These are phyloP conservation scores for Thielaviopsis populi DNA, from an alignment of 2,329 filamentous ascomycete species.

Conservation along the genomic window DNA sequence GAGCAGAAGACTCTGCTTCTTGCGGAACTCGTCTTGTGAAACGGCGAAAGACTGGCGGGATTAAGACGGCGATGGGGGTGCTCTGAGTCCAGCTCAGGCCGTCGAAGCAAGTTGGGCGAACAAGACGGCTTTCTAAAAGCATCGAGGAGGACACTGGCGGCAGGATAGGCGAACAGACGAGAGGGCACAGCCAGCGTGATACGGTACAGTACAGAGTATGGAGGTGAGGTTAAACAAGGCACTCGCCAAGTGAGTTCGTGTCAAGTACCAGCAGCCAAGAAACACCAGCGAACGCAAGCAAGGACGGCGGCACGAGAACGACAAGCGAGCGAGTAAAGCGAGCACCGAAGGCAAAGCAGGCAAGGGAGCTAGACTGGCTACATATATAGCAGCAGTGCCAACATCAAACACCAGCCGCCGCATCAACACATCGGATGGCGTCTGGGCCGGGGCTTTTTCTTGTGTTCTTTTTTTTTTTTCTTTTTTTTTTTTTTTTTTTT, in stretches of 20 bases:
- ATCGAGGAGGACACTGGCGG: neutral
- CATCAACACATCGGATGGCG: slow-evolving; percentile 3
- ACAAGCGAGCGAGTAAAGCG: neutral
- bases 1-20: too few species aligned
- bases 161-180: neutral
- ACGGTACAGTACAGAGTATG: neutral
- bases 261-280: neutral
- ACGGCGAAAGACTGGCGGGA: neutral
- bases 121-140: slow-evolving; percentile 1
- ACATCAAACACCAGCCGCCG: neutral
- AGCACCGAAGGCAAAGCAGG: too few species aligned
- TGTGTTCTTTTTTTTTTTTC: too few species aligned
- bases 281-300: neutral
- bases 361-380: neutral
- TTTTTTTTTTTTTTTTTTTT: too few species aligned
- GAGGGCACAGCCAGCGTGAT: neutral
- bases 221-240: neutral
- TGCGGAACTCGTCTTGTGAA: neutral
- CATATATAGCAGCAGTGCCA: neutral
- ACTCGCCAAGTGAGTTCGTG: neutral
- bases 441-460: neutral
- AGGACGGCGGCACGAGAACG: neutral
- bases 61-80: neutral
- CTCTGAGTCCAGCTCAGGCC: slow-evolving; percentile 10
- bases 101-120: neutral